Percentiles rank a stretch among this genome's conserved stretches.
These are phyloP conservation scores for Schizothecium vesticola DNA, from an alignment of 495 filamentous ascomycete species.

Conservation along the genomic window DNA sequence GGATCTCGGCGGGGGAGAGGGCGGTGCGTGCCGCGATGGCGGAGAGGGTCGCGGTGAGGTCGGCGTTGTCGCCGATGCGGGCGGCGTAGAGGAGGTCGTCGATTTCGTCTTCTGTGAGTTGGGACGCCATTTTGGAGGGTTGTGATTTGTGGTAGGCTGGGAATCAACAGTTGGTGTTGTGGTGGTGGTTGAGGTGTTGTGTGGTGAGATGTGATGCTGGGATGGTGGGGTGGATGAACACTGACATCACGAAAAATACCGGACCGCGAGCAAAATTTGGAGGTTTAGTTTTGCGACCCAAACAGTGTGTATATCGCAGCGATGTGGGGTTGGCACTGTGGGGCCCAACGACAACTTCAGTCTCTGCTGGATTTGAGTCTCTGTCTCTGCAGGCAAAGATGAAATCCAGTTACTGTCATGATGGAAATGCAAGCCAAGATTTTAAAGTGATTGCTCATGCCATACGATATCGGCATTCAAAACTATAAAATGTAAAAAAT, in stretches of 20 bases:
- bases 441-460: too few species aligned
- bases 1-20: constrained; percentile 48
- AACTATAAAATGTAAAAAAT: too few species aligned
- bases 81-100: constrained; percentile 85
- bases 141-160: not conserved
- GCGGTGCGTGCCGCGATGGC: constrained; percentile 52
- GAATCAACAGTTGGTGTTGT: not conserved
- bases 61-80: constrained; percentile 65
- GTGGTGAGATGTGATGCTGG: not conserved
- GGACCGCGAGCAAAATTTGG: constrained; percentile 1
- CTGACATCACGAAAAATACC: not conserved
- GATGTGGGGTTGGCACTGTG: not conserved
- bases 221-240: not conserved
- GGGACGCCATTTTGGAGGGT: constrained; percentile 38
- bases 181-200: not conserved
- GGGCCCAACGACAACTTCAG: not conserved
- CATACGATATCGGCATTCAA: too few species aligned
- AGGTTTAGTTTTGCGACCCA: constrained; percentile 5
- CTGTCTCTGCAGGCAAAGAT: too few species aligned
- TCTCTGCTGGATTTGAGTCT: too few species aligned
- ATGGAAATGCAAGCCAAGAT: too few species aligned
- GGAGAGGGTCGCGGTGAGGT: constrained; percentile 57
- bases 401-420: too few species aligned
- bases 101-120: constrained; percentile 66
- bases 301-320: not conserved